Percentiles rank a stretch among this genome's conserved stretches.
These are phyloP conservation scores for Penicillium sp. DNA, from an alignment of 2,329 filamentous ascomycete genomes.

Conservation along the genomic window DNA sequence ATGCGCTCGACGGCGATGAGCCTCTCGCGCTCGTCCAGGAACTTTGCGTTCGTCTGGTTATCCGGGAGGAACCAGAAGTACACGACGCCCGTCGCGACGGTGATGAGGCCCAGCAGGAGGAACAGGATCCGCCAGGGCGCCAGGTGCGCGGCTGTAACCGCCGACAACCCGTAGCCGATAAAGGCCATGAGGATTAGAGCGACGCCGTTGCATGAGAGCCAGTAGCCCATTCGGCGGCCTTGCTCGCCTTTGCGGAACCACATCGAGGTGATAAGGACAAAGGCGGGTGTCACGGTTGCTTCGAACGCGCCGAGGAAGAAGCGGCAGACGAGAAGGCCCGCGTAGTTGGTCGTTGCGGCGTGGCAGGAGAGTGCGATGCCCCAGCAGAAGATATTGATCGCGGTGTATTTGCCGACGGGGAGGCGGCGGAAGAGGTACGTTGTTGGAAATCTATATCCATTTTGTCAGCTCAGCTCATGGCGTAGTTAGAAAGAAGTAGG, in stretches of 20 bases:
- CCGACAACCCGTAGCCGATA: constrained; percentile 21
- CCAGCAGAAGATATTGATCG: constrained; percentile 36
- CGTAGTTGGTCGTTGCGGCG: constrained; percentile 25
- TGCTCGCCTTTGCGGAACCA: constrained; percentile 25
- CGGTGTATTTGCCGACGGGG: constrained; percentile 55
- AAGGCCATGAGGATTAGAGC: constrained; percentile 17
- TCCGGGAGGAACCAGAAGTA: constrained; percentile 23
- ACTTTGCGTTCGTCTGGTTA: constrained; percentile 16
- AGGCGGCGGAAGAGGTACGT: constrained; percentile 54
- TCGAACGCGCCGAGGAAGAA: constrained; percentile 27
- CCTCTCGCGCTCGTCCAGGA: constrained; percentile 19
- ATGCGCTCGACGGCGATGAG: constrained; percentile 41
- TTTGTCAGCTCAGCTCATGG: too few species aligned
- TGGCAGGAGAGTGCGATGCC: constrained; percentile 25
- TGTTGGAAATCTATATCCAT: constrained; percentile 44
- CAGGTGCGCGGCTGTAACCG: not conserved
- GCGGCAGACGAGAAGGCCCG: constrained; percentile 25
- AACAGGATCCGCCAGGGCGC: constrained; percentile 23
- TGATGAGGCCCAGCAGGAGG: constrained; percentile 20
- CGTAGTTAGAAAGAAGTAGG: too few species aligned
- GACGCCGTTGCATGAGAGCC: constrained; percentile 24
- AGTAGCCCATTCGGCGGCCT: constrained; percentile 20
- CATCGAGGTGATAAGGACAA: constrained; percentile 19
- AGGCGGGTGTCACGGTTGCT: constrained; percentile 21
- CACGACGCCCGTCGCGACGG: constrained; percentile 10